phyloP scores from a whole-genome alignment of 2,329 filamentous ascomycete genomes.

The Corynespora cassiicola region DNA sequence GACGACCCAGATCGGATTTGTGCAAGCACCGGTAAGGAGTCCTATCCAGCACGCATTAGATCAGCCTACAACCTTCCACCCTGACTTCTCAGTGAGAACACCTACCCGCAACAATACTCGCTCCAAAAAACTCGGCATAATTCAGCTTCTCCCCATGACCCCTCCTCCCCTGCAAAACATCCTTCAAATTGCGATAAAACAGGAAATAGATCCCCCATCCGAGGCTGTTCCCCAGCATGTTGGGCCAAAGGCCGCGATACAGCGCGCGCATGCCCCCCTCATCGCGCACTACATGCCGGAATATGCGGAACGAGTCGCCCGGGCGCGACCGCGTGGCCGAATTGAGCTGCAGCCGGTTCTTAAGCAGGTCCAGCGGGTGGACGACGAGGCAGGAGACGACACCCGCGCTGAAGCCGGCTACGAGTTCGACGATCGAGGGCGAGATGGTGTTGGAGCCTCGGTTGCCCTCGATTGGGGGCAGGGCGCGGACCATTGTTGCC shows the following conservation, averaged over 20 bases:
- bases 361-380: conserved; percentile 94
- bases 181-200: conserved; percentile 68
- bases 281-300: conserved; percentile 58
- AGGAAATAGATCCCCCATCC: conserved; percentile 96
- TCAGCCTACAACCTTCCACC: conserved; percentile 2
- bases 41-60: conserved; percentile 55
- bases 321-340: conserved; percentile 50
- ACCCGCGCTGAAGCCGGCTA: conserved; percentile 89
- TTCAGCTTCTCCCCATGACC: conserved; percentile 54
- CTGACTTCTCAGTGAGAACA: conserved; percentile 1
- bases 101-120: conserved; percentile 69
- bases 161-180: conserved; percentile 54
- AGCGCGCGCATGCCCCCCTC: conserved; percentile 71
- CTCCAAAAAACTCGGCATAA: conserved; percentile 78
- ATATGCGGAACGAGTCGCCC: conserved; percentile 61
- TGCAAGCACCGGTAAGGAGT: conserved; percentile 77
- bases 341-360: conserved; percentile 84
- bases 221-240: conserved; percentile 86
- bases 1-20: conserved; percentile 97
- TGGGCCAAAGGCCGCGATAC: conserved; percentile 89
- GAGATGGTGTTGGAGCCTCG: conserved; percentile 51
- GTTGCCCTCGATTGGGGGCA: conserved; percentile 54
- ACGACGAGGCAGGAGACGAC: conserved; percentile 84
- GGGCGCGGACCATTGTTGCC: conserved; percentile 55
- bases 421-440: conserved; percentile 81